Conservation (phyloP, 768 basidiomycete species). For the Calocybe cyanea region DNA sequence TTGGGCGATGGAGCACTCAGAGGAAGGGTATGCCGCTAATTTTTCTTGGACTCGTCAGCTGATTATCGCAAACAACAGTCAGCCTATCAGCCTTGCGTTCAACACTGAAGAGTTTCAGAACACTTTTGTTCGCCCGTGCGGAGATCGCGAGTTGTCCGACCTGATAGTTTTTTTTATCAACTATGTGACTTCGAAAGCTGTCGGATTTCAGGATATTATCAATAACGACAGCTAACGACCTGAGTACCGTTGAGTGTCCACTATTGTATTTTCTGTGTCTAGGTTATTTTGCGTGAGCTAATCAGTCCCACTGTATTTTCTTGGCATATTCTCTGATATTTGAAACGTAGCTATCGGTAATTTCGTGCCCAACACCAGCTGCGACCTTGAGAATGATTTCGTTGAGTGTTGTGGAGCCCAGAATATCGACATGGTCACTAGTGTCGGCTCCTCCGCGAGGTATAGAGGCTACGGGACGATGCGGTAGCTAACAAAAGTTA, state of each 20-base stretch:
- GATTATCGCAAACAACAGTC: constrained; percentile 11
- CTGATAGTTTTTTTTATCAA: constrained; percentile 23
- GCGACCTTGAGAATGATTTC: constrained; percentile 90
- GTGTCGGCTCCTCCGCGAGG: constrained; percentile 92
- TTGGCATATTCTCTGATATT: constrained; percentile 72
- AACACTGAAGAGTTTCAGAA: constrained; percentile 17
- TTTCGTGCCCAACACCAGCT: constrained; percentile 73
- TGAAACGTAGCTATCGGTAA: constrained; percentile 69
- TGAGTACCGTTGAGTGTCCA: no score
- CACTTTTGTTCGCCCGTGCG: constrained; percentile 14
- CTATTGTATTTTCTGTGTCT: no score
- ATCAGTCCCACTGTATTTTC: constrained; percentile 76
- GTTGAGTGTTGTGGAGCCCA: constrained; percentile 77
- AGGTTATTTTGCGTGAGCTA: background rate
- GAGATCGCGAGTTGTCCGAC: constrained; percentile 11
- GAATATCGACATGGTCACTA: constrained; percentile 85
- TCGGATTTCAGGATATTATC: constrained; percentile 18
- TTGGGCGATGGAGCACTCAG: constrained; percentile 18
- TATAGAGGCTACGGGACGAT: constrained; percentile 65
- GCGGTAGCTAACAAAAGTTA: constrained; percentile 53
- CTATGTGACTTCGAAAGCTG: constrained; percentile 16
- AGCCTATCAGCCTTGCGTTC: constrained; percentile 17
- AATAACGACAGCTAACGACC: background rate
- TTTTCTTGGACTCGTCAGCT: background rate
- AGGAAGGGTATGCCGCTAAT: constrained; percentile 12